Conservation (phyloP, 2,329 filamentous ascomycete genomes). For the Fusarium nelsonii region DNA sequence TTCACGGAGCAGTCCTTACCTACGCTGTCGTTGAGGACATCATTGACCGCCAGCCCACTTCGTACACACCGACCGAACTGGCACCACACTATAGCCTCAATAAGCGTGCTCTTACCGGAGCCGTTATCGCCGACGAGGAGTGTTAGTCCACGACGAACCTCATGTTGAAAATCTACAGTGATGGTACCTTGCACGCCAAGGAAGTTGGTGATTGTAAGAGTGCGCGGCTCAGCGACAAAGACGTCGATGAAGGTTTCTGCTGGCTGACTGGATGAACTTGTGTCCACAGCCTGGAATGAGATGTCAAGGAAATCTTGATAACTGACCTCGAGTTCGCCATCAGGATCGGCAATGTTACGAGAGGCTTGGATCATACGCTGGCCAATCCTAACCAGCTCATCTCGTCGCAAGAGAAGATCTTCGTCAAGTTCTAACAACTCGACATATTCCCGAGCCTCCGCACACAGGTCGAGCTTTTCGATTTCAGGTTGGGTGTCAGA, state of each 20-base stretch:
- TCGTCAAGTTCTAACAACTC: conserved; percentile 18
- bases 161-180: conserved; percentile 24
- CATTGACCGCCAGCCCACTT: conserved; percentile 22
- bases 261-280: conserved; percentile 9
- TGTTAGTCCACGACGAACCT: conserved; percentile 33
- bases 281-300: conserved; percentile 8
- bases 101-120: conserved; percentile 40
- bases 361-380: conserved; percentile 38
- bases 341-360: background rate
- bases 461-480: conserved; percentile 13
- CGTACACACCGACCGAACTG: conserved; percentile 39
- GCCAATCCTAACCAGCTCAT: conserved; percentile 36
- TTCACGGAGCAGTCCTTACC: conserved; percentile 40
- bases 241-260: conserved; percentile 16
- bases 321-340: conserved; percentile 6
- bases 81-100: conserved; percentile 39
- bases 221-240: conserved; percentile 37
- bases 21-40: conserved; percentile 36
- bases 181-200: conserved; percentile 37
- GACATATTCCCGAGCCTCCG: conserved; percentile 32
- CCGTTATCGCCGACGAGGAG: conserved; percentile 39
- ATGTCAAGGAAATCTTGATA: conserved; percentile 29
- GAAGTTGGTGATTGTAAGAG: conserved; percentile 41
- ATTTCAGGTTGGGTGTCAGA: background rate
- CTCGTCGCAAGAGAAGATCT: conserved; percentile 16